Percentiles rank a stretch among this genome's conserved stretches.
Evolutionary conservation across 768 basidiomycete species (phyloP).

Genomic region (Boletus sp.): DNA sequence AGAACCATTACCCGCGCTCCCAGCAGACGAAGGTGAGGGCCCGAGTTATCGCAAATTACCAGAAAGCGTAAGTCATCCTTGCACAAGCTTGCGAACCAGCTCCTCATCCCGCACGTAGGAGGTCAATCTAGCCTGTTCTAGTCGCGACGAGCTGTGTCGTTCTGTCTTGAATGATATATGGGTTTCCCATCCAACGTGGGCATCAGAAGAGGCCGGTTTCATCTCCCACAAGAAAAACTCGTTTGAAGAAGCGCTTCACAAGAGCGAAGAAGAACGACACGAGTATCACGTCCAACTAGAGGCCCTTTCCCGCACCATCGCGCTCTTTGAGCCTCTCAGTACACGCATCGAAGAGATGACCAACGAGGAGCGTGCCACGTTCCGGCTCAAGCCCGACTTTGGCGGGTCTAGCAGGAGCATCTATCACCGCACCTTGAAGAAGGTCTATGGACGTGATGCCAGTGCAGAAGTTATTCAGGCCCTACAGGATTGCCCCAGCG

Average conservation of each 20-base stretch:
- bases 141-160: slow-evolving; percentile 89
- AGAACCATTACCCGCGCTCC: slow-evolving; percentile 72
- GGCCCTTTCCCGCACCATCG: slow-evolving; percentile 85
- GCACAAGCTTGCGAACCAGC: not conserved
- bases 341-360: slow-evolving; percentile 86
- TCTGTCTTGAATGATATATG: slow-evolving; percentile 96
- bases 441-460: slow-evolving; percentile 83
- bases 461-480: slow-evolving; percentile 77
- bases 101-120: slow-evolving; percentile 51
- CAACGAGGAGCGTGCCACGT: slow-evolving; percentile 75
- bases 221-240: slow-evolving; percentile 94
- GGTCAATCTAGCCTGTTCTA: slow-evolving; percentile 85
- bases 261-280: slow-evolving; percentile 96
- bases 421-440: slow-evolving; percentile 91
- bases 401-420: slow-evolving; percentile 85
- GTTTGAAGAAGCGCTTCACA: slow-evolving; percentile 94
- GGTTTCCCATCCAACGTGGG: slow-evolving; percentile 99
- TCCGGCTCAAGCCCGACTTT: slow-evolving; percentile 82
- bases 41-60: slow-evolving; percentile 93
- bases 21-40: slow-evolving; percentile 81
- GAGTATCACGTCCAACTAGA: slow-evolving; percentile 97
- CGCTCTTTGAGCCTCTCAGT: slow-evolving; percentile 83
- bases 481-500: slow-evolving; percentile 86
- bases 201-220: slow-evolving; percentile 93
- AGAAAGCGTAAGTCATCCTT: slow-evolving; percentile 62